Percentiles rank a stretch among this genome's conserved stretches.
Conservation (phyloP, 83 land plant genomes). For the Larix sibirica region DNA sequence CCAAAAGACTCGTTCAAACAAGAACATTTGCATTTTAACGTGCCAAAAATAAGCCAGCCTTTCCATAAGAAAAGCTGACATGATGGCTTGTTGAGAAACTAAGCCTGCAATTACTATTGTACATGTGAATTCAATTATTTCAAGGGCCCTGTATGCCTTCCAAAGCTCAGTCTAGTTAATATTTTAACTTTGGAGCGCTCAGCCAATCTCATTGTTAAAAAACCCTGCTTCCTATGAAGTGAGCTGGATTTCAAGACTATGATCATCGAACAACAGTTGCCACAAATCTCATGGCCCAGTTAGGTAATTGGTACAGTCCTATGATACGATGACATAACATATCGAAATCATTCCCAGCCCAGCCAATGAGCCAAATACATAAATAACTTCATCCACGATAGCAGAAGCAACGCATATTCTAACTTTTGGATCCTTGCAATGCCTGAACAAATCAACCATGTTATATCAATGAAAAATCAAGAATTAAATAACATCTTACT, state of each 20-base stretch:
- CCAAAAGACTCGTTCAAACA: background rate
- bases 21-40: background rate
- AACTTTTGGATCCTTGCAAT: background rate
- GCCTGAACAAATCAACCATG: conserved; percentile 4
- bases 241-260: background rate
- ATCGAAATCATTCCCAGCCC: background rate
- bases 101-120: background rate
- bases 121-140: conserved; percentile 12
- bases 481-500: background rate
- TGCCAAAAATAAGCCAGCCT: conserved; percentile 1
- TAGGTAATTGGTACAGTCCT: background rate
- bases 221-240: conserved; percentile 4
- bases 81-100: background rate
- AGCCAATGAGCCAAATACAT: background rate
- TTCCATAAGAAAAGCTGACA: background rate
- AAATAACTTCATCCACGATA: background rate
- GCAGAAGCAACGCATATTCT: background rate
- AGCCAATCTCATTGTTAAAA: background rate
- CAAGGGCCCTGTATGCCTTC: background rate
- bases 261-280: background rate
- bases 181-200: background rate
- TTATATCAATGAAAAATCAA: background rate
- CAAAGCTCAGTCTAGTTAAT: conserved; percentile 4
- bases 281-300: background rate
- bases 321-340: background rate